phyloP scores from a whole-genome alignment of 2,329 filamentous ascomycete species.

The Ophiostoma sp. region DNA sequence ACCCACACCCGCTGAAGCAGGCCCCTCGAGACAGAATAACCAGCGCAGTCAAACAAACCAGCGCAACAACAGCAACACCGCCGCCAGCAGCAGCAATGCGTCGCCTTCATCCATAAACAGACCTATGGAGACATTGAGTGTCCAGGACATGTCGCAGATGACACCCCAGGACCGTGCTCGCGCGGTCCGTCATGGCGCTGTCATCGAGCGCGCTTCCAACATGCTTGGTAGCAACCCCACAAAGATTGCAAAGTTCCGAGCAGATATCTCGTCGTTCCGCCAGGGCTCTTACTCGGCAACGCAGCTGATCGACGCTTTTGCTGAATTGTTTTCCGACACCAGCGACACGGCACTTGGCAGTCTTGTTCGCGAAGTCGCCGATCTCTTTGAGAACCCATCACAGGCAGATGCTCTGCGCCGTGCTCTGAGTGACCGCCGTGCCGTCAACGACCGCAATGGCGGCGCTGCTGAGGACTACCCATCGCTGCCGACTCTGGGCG shows the following conservation, averaged over 20 bases:
- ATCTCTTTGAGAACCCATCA: conserved; percentile 77
- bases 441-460: conserved; percentile 40
- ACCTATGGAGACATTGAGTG: conserved; percentile 47
- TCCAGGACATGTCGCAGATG: conserved; percentile 49
- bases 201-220: conserved; percentile 77
- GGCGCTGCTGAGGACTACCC: conserved; percentile 85
- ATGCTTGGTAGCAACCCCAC: conserved; percentile 70
- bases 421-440: conserved; percentile 92
- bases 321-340: conserved; percentile 73
- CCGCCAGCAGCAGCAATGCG: background rate
- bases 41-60: background rate
- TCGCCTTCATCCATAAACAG: conserved; percentile 26
- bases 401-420: conserved; percentile 71
- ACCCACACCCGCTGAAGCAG: conserved; percentile 30
- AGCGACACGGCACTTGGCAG: conserved; percentile 78
- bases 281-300: conserved; percentile 63
- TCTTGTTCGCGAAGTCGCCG: conserved; percentile 82
- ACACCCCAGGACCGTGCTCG: conserved; percentile 77
- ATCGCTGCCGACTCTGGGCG: conserved; percentile 69
- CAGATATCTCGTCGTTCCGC: conserved; percentile 72
- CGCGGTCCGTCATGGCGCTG: conserved; percentile 71
- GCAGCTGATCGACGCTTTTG: conserved; percentile 80
- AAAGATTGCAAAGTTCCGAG: conserved; percentile 74
- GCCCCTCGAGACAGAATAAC: background rate
- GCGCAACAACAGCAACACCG: background rate